Conservation (phyloP, 1,284 basidiomycete genomes). For the Ustilago crameri region DNA sequence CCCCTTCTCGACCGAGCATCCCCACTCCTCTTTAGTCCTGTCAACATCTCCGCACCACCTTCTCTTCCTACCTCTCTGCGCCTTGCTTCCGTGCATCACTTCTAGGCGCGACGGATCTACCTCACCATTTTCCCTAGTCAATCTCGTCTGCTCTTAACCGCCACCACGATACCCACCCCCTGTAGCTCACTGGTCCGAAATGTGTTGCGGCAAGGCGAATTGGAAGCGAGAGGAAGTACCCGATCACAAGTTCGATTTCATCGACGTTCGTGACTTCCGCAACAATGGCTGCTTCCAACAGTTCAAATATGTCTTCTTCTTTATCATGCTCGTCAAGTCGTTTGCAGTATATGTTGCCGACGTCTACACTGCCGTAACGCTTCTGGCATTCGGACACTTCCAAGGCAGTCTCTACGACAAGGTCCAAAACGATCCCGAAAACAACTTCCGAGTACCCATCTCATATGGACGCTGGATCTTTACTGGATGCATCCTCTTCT, state of each 20-base stretch:
- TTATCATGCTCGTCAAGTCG: constrained; percentile 89
- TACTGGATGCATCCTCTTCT: constrained; percentile 96
- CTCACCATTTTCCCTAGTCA: background rate
- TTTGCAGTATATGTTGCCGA: constrained; percentile 96
- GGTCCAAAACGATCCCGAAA: constrained; percentile 73
- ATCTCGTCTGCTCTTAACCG: no score
- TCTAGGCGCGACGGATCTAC: no score
- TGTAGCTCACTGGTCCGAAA: constrained; percentile 10
- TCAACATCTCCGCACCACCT: background rate
- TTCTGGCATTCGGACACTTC: constrained; percentile 92
- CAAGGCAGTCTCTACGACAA: constrained; percentile 81
- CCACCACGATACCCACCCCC: background rate
- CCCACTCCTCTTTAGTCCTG: background rate
- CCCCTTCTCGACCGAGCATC: no score
- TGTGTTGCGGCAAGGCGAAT: constrained; percentile 58
- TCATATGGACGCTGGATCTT: constrained; percentile 93
- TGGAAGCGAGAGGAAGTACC: constrained; percentile 98
- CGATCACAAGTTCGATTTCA: constrained; percentile 99
- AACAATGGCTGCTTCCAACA: constrained; percentile 87
- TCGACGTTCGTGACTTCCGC: constrained; percentile 90
- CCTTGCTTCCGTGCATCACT: background rate
- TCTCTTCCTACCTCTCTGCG: background rate
- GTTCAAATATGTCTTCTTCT: constrained; percentile 89
- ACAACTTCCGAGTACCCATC: constrained; percentile 89
- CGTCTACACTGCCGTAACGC: constrained; percentile 95